Conservation (phyloP, 2,329 filamentous ascomycete species). For the Xylaria sp. region DNA sequence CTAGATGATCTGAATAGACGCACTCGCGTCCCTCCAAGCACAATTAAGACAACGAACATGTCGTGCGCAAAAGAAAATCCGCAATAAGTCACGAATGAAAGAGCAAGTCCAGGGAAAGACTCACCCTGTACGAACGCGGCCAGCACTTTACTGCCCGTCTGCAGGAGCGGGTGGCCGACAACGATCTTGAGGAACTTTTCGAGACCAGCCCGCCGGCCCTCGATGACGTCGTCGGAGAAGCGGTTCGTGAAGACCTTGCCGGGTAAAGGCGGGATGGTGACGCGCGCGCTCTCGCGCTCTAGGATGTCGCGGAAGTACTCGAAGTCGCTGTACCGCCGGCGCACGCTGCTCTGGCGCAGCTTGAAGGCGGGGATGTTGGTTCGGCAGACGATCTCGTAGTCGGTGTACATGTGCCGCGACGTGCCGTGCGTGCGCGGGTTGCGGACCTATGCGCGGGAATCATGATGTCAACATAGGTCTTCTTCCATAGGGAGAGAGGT, state of each 20-base stretch:
- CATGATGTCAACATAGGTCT: constrained; percentile 6
- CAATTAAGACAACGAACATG: background rate
- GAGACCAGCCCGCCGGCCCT: constrained; percentile 88
- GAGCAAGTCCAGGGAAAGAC: constrained; percentile 43
- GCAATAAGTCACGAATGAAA: background rate
- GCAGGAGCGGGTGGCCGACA: constrained; percentile 92
- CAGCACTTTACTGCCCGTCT: constrained; percentile 97
- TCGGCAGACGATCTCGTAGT: constrained; percentile 96
- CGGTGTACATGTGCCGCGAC: constrained; percentile 96
- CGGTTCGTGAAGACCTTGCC: constrained; percentile 98
- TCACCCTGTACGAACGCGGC: constrained; percentile 96
- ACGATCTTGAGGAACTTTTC: constrained; percentile 98
- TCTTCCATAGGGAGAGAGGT: background rate
- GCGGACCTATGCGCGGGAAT: constrained; percentile 71
- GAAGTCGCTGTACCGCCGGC: constrained; percentile 96
- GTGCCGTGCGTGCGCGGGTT: constrained; percentile 95
- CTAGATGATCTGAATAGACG: background rate
- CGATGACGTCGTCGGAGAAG: constrained; percentile 98
- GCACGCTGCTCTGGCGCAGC: constrained; percentile 86
- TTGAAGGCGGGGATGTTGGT: constrained; percentile 99
- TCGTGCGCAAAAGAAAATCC: constrained; percentile 6
- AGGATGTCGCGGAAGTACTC: constrained; percentile 99
- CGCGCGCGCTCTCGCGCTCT: constrained; percentile 91
- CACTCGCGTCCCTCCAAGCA: background rate
- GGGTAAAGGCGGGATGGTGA: constrained; percentile 94